Base-by-base conservation (phyloP, 495 filamentous ascomycete genomes). In the Talaromyces ruber region DNA sequence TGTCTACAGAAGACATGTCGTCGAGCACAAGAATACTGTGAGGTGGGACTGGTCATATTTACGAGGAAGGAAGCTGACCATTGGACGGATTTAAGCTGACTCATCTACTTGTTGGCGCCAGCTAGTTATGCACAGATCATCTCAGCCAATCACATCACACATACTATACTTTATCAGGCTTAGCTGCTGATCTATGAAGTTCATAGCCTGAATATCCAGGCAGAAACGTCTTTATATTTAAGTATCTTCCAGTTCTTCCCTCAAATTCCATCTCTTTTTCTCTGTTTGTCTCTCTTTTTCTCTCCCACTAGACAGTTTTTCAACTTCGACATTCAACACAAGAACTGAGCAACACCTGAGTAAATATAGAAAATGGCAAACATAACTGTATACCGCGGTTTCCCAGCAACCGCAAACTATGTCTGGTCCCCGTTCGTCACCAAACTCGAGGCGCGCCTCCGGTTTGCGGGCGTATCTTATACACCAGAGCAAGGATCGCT, bases 401-500 rank as follows among this genome's bases (percentile, higher is more conserved):
- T 77, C 64, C 68, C 70, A 34, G 64, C 65, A 12, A 32, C 62
- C 3, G 68, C 69, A 4, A 63, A 55, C 51, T 79, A 87, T 65
- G 75, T 78, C 60, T 86, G 83, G 83, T 88, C 86, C 0, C 85
- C 86, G 21, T 88, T 86, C 65, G 84, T 85, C 56, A 83, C 66
- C 37, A 89, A 88, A 68, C 78, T 88, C 59, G 86, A 89, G 64
- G 73, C 81, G 25, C 84, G 84, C 1, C 74, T 89, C 7, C 84
- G 86, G 24, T 78, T 86, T 59, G 76, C 71, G 4, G 69, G 69
- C 0, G 45, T 86, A 12, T 50, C 71, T 0, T 88, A 89, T 69
- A 59, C 51, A 2, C 63, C 66, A 4, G 79, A 74, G 0, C 30
- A 61, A 0, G 86, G 85, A 0, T 81, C 78, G 0, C 53, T 70